phyloP scores from a whole-genome alignment of 2,329 filamentous ascomycete species.

The Coniella vitis region DNA sequence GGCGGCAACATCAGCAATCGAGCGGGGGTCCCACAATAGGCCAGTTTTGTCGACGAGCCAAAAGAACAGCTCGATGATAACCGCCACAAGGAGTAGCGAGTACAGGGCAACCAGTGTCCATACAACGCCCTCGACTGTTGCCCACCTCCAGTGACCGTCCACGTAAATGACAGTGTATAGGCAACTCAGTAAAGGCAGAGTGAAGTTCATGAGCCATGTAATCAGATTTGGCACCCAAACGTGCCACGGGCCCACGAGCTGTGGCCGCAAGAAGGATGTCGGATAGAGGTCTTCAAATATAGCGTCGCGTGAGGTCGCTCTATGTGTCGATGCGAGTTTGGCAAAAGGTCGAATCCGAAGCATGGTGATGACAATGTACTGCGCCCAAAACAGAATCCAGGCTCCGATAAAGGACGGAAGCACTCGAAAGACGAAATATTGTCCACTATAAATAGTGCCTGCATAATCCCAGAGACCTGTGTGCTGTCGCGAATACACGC shows the following conservation, averaged over 20 bases:
- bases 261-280: conserved; percentile 57
- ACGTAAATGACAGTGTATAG: conserved; percentile 61
- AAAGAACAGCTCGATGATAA: conserved; percentile 53
- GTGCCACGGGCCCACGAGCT: conserved; percentile 54
- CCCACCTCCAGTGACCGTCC: conserved; percentile 66
- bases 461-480: conserved; percentile 62
- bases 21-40: conserved; percentile 77
- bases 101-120: conserved; percentile 77
- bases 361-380: conserved; percentile 67
- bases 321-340: conserved; percentile 61
- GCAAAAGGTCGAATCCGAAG: conserved; percentile 72
- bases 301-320: conserved; percentile 53
- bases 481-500: conserved; percentile 57
- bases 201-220: conserved; percentile 73
- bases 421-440: conserved; percentile 83
- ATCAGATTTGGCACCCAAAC: conserved; percentile 60
- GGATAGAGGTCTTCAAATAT: conserved; percentile 65
- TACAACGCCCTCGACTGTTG: conserved; percentile 66
- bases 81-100: conserved; percentile 53
- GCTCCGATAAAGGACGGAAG: conserved; percentile 72
- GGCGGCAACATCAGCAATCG: conserved; percentile 72
- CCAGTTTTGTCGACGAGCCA: conserved; percentile 64
- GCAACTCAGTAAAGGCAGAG: conserved; percentile 73
- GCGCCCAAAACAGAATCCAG: conserved; percentile 66
- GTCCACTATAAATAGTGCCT: conserved; percentile 57